phyloP scores from a whole-genome alignment of 371 early-diverging fungal species.

The Capillidium rhysosporum region DNA sequence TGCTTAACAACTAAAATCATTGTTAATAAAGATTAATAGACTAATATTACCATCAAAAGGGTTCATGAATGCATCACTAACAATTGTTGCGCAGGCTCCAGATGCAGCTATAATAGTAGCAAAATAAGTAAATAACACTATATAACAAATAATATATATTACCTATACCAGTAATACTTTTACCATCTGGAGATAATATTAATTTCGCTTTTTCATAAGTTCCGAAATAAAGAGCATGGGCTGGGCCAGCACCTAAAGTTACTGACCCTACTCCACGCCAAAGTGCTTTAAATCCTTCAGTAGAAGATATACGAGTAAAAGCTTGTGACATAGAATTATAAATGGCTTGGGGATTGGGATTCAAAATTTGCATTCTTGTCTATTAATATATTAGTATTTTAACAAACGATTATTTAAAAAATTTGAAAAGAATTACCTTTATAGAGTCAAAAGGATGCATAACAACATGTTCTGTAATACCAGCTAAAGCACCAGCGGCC shows the following conservation, averaged over 20 bases:
- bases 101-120: conserved; percentile 30
- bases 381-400: conserved; percentile 15
- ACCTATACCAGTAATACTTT: conserved; percentile 42
- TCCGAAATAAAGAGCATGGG: conserved; percentile 90
- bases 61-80: conserved; percentile 78
- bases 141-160: conserved; percentile 10
- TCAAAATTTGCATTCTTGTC: conserved; percentile 78
- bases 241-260: conserved; percentile 83
- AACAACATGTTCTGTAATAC: conserved; percentile 87
- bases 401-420: background rate
- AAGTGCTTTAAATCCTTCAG: conserved; percentile 49
- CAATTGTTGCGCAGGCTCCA: conserved; percentile 78
- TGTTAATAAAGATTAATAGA: background rate
- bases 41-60: conserved; percentile 70
- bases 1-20: conserved; percentile 60
- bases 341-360: conserved; percentile 26
- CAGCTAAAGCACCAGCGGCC: conserved; percentile 86
- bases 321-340: conserved; percentile 41
- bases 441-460: conserved; percentile 91
- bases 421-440: conserved; percentile 36
- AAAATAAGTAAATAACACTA: background rate
- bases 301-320: conserved; percentile 32
- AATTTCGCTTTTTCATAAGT: conserved; percentile 81
- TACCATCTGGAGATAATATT: conserved; percentile 28
- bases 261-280: conserved; percentile 89